phyloP scores from a whole-genome alignment of 1,284 basidiomycete genomes.

The Apiotrichum mycotoxinovorans region DNA sequence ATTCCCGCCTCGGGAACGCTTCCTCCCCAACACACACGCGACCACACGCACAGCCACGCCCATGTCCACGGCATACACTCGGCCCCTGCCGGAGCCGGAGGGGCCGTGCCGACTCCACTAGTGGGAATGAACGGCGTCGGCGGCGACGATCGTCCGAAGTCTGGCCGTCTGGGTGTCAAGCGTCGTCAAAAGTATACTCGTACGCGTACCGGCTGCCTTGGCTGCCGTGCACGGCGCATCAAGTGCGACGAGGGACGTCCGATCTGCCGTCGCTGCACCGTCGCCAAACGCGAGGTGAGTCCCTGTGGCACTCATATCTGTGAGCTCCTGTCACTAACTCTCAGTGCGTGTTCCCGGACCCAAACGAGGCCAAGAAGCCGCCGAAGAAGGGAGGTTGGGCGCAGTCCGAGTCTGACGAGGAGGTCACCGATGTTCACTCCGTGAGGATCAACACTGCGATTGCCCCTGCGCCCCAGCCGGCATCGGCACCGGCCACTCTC shows the following conservation, averaged over 20 bases:
- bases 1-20: not conserved
- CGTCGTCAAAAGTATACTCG: slow-evolving; percentile 44
- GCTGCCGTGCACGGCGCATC: slow-evolving; percentile 42
- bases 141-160: slow-evolving; percentile 5
- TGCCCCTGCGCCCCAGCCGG: not conserved
- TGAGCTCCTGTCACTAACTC: not conserved
- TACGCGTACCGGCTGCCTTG: slow-evolving; percentile 45
- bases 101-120: no score
- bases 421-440: not conserved
- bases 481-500: not conserved
- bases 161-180: slow-evolving; percentile 33
- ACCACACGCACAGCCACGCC: not conserved
- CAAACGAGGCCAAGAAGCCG: slow-evolving; percentile 2
- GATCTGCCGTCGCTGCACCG: slow-evolving; percentile 40
- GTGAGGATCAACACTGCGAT: not conserved
- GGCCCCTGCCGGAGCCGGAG: no score
- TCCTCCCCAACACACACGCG: not conserved
- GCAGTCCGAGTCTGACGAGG: slow-evolving; percentile 8
- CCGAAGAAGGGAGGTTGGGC: slow-evolving; percentile 14
- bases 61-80: not conserved
- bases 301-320: not conserved
- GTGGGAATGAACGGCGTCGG: not conserved
- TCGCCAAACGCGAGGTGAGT: slow-evolving; percentile 43
- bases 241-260: slow-evolving; percentile 48
- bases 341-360: slow-evolving; percentile 13